Evolutionary conservation across 495 filamentous ascomycete genomes (phyloP).

Genomic region (Annulohypoxylon bovei): DNA sequence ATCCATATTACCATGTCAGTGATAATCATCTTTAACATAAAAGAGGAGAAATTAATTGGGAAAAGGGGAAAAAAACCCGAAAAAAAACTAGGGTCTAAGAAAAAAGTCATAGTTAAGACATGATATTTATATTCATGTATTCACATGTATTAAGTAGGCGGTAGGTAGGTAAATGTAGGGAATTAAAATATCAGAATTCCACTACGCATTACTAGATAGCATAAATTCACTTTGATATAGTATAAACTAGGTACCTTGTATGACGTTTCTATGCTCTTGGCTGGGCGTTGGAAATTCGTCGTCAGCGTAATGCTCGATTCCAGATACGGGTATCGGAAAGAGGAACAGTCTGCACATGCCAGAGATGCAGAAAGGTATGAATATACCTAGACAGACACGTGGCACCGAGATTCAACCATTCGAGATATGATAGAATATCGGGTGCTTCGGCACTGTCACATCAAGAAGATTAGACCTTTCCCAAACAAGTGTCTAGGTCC

Average conservation of each 20-base stretch:
- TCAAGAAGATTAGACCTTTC: conserved; percentile 3
- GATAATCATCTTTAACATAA: background rate
- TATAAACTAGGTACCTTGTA: background rate
- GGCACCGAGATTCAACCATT: background rate
- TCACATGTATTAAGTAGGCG: background rate
- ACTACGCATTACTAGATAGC: background rate
- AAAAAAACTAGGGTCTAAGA: background rate
- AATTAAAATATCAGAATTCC: background rate
- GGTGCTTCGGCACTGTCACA: background rate
- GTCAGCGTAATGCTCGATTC: background rate
- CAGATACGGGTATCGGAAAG: background rate
- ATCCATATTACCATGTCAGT: background rate
- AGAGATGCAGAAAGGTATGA: background rate
- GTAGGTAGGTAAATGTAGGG: background rate
- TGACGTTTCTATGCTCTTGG: background rate
- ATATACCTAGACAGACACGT: conserved; percentile 1
- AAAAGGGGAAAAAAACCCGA: background rate
- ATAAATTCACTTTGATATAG: background rate
- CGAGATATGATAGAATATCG: background rate
- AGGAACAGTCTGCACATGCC: background rate
- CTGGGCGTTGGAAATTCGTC: background rate
- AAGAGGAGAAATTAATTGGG: background rate
- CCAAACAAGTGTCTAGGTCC: background rate
- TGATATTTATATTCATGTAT: background rate
- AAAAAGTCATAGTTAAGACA: background rate